Evolutionary conservation across 1,139 yeast species (phyloP).

Genomic region (Entelexis sorbosivorans): DNA sequence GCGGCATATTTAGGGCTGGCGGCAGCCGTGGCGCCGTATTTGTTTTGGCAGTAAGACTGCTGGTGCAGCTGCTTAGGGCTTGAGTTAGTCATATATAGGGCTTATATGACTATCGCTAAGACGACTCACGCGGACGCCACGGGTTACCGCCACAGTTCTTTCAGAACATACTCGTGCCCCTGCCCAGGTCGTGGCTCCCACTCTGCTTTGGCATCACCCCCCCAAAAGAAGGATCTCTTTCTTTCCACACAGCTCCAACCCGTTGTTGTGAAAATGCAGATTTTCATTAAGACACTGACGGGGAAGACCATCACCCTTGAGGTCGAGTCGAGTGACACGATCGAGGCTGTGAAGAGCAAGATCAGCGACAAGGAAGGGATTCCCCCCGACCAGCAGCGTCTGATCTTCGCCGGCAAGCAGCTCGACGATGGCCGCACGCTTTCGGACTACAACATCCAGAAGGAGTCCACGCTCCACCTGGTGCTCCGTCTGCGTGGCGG

Average conservation of each 20-base stretch:
- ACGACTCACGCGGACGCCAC: background rate
- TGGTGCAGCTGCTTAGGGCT: background rate
- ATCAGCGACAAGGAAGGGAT: slow-evolving; percentile 99
- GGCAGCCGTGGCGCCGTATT: no score
- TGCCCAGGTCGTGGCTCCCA: slow-evolving; percentile 6
- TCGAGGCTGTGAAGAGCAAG: slow-evolving; percentile 98
- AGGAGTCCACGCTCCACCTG: slow-evolving; percentile 97
- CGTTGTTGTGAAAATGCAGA: slow-evolving; percentile 53
- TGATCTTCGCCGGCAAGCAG: slow-evolving; percentile 99
- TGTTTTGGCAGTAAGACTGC: no score
- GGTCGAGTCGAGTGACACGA: slow-evolving; percentile 98
- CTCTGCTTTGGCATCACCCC: slow-evolving; percentile 9
- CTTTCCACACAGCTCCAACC: slow-evolving; percentile 9
- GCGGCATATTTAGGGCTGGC: no score
- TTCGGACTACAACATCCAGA: slow-evolving; percentile 99
- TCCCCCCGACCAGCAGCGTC: slow-evolving; percentile 99
- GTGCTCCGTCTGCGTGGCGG: slow-evolving; percentile 99
- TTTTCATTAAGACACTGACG: slow-evolving; percentile 96
- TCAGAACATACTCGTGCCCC: slow-evolving; percentile 4
- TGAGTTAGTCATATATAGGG: slow-evolving; percentile 3
- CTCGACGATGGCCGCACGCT: slow-evolving; percentile 98
- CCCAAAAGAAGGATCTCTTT: slow-evolving; percentile 7
- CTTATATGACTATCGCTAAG: background rate
- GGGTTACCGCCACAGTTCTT: background rate
- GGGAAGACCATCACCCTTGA: slow-evolving; percentile 99